These are phyloP conservation scores for Fraxinus platypoda DNA, from an alignment of 305 asterid genomes.

Conservation along the genomic window DNA sequence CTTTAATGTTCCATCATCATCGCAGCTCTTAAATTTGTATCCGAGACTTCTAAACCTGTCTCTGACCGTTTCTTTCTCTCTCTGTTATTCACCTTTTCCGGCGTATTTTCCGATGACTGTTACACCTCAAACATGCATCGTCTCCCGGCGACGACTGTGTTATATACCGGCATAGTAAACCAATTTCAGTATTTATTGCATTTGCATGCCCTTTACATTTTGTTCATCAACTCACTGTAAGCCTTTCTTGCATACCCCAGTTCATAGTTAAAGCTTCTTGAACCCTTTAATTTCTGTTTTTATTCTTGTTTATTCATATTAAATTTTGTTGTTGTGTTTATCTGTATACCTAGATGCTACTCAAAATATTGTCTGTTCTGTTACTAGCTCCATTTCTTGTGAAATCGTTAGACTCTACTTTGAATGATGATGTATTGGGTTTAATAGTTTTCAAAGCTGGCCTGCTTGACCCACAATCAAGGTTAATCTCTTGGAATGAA, in stretches of 20 bases:
- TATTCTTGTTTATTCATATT: not conserved
- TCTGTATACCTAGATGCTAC: not conserved
- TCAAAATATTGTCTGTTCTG: slow-evolving; percentile 14
- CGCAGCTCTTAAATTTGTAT: slow-evolving; percentile 13
- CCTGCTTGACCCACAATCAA: slow-evolving; percentile 57
- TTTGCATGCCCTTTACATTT: slow-evolving; percentile 12
- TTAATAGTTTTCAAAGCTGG: slow-evolving; percentile 80
- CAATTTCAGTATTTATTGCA: not conserved
- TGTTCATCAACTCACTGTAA: not conserved
- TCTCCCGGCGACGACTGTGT: slow-evolving; percentile 5
- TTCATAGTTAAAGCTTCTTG: not conserved
- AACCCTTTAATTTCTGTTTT: slow-evolving; percentile 5
- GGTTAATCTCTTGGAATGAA: slow-evolving; percentile 72
- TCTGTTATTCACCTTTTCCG: slow-evolving; percentile 23
- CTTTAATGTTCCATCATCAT: slow-evolving; percentile 41
- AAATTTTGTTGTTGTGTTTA: not conserved
- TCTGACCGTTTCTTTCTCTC: not conserved
- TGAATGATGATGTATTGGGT: slow-evolving; percentile 84
- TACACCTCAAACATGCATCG: not conserved
- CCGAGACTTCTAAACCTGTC: slow-evolving; percentile 33
- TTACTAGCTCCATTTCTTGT: slow-evolving; percentile 31
- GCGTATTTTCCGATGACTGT: slow-evolving; percentile 15
- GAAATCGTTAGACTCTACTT: slow-evolving; percentile 45
- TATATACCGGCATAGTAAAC: slow-evolving; percentile 3
- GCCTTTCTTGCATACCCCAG: not conserved